A percentile compares a stretch with the other conserved stretches of the same genome.
These are phyloP conservation scores for Viridothelium virens DNA, from an alignment of 495 filamentous ascomycete genomes.

Conservation along the genomic window DNA sequence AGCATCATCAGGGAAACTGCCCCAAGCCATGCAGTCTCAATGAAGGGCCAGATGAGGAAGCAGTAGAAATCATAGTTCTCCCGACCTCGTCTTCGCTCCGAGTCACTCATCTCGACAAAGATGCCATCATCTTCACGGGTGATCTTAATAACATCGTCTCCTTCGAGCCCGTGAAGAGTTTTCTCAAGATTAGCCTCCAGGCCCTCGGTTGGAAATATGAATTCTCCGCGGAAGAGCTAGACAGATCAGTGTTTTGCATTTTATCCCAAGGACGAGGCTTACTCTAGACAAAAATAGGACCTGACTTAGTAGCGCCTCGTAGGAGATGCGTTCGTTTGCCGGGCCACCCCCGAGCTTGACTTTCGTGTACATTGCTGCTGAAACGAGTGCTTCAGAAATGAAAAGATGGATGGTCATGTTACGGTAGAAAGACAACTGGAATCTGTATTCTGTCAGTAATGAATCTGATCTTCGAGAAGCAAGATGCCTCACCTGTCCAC, in stretches of 20 bases:
- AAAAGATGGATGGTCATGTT: constrained; percentile 99
- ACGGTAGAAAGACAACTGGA: constrained; percentile 93
- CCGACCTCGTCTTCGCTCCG: constrained; percentile 66
- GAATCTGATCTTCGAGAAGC: neutral
- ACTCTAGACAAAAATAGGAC: constrained; percentile 78
- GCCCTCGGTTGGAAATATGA: constrained; percentile 88
- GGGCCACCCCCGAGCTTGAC: constrained; percentile 85
- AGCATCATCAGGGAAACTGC: constrained; percentile 79
- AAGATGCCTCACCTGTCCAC: constrained; percentile 55
- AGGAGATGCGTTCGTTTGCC: constrained; percentile 68
- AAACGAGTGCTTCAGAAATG: constrained; percentile 82
- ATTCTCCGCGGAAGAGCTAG: constrained; percentile 88
- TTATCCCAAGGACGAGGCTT: constrained; percentile 13
- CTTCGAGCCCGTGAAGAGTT: constrained; percentile 67
- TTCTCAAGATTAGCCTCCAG: constrained; percentile 68
- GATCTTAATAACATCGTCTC: constrained; percentile 70
- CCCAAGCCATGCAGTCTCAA: constrained; percentile 86
- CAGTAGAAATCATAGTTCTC: constrained; percentile 99
- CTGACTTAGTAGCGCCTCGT: constrained; percentile 60
- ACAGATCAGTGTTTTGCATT: neutral
- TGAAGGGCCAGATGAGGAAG: constrained; percentile 96
- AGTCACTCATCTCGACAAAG: constrained; percentile 63
- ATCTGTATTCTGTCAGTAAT: constrained; percentile 34
- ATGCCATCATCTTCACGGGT: constrained; percentile 46
- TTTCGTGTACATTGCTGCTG: constrained; percentile 77